phyloP scores from a whole-genome alignment of 768 basidiomycete genomes.

The Cystoderma amianthinum region DNA sequence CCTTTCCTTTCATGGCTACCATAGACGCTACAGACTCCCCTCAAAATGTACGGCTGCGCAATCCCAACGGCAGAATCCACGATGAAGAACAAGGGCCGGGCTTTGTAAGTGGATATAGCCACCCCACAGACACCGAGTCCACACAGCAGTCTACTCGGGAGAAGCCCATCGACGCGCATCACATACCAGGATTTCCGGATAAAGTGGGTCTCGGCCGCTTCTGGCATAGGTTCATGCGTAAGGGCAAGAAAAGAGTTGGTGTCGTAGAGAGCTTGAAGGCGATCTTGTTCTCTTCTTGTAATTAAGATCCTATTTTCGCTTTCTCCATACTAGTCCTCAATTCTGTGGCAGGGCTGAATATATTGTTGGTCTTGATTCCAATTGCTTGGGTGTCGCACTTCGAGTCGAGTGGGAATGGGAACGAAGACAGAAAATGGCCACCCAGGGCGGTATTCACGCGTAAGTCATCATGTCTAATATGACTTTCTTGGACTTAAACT shows the following conservation, averaged over 20 bases:
- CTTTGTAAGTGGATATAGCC: background rate
- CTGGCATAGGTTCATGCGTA: slow-evolving; percentile 38
- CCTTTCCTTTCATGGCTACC: background rate
- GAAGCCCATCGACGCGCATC: background rate
- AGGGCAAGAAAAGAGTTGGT: slow-evolving; percentile 37
- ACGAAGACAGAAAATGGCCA: slow-evolving; percentile 17
- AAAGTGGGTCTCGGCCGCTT: slow-evolving; percentile 20
- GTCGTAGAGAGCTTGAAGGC: slow-evolving; percentile 35
- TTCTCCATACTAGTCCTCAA: background rate
- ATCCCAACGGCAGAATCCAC: background rate
- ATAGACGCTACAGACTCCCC: too few species aligned
- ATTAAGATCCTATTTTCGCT: background rate
- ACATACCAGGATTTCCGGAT: slow-evolving; percentile 1
- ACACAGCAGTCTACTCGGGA: background rate
- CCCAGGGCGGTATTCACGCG: slow-evolving; percentile 34
- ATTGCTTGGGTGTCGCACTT: slow-evolving; percentile 59
- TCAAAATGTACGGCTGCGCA: background rate
- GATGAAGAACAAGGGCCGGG: background rate
- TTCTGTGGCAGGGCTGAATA: slow-evolving; percentile 42
- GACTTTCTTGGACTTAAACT: too few species aligned
- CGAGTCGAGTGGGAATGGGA: slow-evolving; percentile 3
- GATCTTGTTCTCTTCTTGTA: slow-evolving; percentile 49
- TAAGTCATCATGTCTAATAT: slow-evolving; percentile 28
- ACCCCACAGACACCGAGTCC: background rate
- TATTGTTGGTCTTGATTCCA: slow-evolving; percentile 51